Evolutionary conservation across 139 green algal species (phyloP), one percentile per base, ranked within the genome.

Genomic region (Micromonas commoda): DNA sequence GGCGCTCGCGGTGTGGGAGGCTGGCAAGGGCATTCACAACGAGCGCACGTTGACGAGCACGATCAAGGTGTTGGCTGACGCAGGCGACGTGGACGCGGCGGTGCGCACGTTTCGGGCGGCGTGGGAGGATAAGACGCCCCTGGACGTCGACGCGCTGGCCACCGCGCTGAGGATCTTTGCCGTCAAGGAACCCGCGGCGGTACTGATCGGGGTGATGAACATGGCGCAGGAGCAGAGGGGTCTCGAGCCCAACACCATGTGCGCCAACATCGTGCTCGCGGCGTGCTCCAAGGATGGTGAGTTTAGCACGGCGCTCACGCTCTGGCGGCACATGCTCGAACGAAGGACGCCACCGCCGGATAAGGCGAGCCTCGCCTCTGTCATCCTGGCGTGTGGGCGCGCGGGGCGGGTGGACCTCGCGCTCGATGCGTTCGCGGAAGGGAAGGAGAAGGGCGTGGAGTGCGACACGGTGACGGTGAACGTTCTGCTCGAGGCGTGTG

Each of bases 261-360:
- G 33, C 64, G 64, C 29, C 13, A 71, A 71, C 64, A 13, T 39
- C 13, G 26, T 71, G 23, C 29, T 71, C 26, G 21, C n/a, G 4
- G 64, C 64, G 64, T 37, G 26, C 64, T 52, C 4, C 13, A 3
- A 13, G 13, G 64, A 71, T 3, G 64, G 64, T 20, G 16, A 71
- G 28, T 23, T 13, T 3, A 26, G 13, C 26, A 23, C 33, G 28
- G 64, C 64, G 28, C 32, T 33, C 4, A 16, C 32, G 33, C 33
- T 71, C 4, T 71, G 32, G 26, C 26, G 33, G 26, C 26, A 38
- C 64, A 71, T 71, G 64, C 64, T 71, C 64, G n/a, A 3, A 37
- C 13, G 64, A 20, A 4, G 2, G 28, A 29, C 32, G n/a, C 64
- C 64, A 4, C 2, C 28, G 28, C 64, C 64, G 29, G 64, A 71